Base-by-base conservation (phyloP, 2,329 filamentous ascomycete species). In the Cercospora brassicicola region DNA sequence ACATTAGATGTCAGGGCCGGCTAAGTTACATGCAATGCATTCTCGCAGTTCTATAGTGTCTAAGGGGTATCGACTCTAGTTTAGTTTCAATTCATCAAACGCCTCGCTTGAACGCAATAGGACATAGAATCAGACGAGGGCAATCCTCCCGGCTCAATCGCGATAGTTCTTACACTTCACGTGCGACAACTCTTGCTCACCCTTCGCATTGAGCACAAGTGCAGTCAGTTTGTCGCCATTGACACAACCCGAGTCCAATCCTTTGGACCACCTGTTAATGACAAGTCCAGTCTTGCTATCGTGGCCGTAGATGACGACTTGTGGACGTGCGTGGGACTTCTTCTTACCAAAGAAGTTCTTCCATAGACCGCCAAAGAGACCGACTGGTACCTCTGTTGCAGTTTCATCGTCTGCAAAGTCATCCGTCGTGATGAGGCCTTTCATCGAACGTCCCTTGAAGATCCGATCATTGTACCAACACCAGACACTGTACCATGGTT, bases 291-390 rank as follows among this genome's bases (percentile, higher is more conserved):
- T 81, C 74, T 89, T 89, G 23, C 92, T 87, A 77, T 97, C 92
- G 77, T 98, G 94, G 4, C 94, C 94, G 79, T 96, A 97, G 66
- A 96, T 85, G 48, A 96, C 90, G 0, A 91, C 92, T 13, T 76
- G 72, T 8, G 77, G 76, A 48, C 83, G 87, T 9, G 86, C 83
- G 26, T 78, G 69, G 23, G 42, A 75, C n/a, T 78, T 71, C 62
- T 78, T 77, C 60, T 69, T 68, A 15, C 73, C 70, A 51, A 68
- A 71, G 36, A 72, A 70, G 45, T 68, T 73, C 65, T 72, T 69
- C 71, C 69, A 73, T 10, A 70, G 36, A 8, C 62, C 59, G 4
- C 45, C 48, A 13, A 71, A 59, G 65, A 69, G 71, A 5, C 53
- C 48, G 2, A 23, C 26, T 23, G 59, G 30, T n/a, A 53, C 33